Conservation (phyloP, 805 yeast genomes). For the Metschnikowia cubensis region DNA sequence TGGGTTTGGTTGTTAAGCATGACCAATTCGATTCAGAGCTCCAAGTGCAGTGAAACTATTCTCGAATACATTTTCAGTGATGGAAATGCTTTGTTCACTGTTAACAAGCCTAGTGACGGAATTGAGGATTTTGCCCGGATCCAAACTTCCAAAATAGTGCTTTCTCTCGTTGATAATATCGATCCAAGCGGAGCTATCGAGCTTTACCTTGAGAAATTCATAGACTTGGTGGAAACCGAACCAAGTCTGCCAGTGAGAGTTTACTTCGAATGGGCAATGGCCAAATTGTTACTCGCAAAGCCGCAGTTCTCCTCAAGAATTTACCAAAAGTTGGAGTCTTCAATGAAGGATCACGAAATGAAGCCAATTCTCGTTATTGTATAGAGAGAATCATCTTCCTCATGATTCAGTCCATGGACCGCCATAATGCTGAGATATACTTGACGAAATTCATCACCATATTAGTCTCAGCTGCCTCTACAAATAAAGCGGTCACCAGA, state of each 20-base stretch:
- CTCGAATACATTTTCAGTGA: conserved; percentile 36
- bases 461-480: conserved; percentile 68
- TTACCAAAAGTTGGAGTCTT: conserved; percentile 19
- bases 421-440: conserved; percentile 26
- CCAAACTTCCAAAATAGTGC: conserved; percentile 49
- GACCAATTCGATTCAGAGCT: conserved; percentile 30
- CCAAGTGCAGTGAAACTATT: conserved; percentile 26
- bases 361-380: conserved; percentile 58
- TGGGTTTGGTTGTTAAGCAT: conserved; percentile 51
- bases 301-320: conserved; percentile 13
- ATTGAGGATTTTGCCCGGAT: conserved; percentile 65
- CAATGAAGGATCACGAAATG: conserved; percentile 15
- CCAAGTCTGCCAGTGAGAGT: conserved; percentile 73
- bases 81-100: conserved; percentile 38
- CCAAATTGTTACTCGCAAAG: conserved; percentile 37
- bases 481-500: conserved; percentile 77
- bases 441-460: conserved; percentile 42
- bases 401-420: conserved; percentile 37
- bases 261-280: conserved; percentile 76
- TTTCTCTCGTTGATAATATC: conserved; percentile 40
- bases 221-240: conserved; percentile 44
- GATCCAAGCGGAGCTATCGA: conserved; percentile 11
- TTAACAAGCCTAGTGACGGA: conserved; percentile 59
- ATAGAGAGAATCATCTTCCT: conserved; percentile 62
- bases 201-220: conserved; percentile 31